phyloP scores from a whole-genome alignment of 2,329 filamentous ascomycete species.

The Tolypocladium cylindrosporum region DNA sequence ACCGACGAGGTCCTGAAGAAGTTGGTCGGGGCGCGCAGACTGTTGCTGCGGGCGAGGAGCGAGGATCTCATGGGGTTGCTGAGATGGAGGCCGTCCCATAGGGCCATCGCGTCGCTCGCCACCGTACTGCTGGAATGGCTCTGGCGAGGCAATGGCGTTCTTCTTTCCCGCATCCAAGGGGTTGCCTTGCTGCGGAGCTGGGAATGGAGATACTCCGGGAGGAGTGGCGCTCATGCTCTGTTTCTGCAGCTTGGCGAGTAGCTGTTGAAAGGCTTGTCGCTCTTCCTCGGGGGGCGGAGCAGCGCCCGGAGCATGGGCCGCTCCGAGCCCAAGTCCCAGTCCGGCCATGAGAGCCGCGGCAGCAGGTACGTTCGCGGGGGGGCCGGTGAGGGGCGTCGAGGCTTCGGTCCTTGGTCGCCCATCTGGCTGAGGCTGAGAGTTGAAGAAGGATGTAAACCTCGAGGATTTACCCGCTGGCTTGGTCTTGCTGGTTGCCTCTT shows the following conservation, averaged over 20 bases:
- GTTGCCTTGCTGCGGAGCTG: conserved; percentile 26
- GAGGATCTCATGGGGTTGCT: conserved; percentile 41
- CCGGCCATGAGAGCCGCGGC: conserved; percentile 1
- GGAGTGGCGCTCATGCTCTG: conserved; percentile 39
- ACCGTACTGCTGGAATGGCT: conserved; percentile 36
- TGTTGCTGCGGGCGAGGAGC: conserved; percentile 40
- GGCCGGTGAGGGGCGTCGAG: conserved; percentile 29
- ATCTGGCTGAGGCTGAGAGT: conserved; percentile 36
- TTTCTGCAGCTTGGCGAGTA: conserved; percentile 71
- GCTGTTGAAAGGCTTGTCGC: conserved; percentile 74
- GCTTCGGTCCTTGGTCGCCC: conserved; percentile 38
- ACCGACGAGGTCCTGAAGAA: conserved; percentile 49
- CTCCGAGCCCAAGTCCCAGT: neutral
- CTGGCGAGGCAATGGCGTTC: conserved; percentile 34
- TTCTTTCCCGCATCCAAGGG: conserved; percentile 19
- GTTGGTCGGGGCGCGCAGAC: conserved; percentile 45
- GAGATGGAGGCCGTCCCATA: conserved; percentile 27
- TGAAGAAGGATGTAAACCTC: conserved; percentile 75
- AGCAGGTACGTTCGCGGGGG: conserved; percentile 7
- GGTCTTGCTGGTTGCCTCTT: conserved; percentile 32
- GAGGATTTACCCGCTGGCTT: conserved; percentile 61
- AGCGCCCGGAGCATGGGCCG: neutral
- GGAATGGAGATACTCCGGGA: conserved; percentile 31
- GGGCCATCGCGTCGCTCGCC: conserved; percentile 35
- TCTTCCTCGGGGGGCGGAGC: conserved; percentile 47